phyloP scores from a whole-genome alignment of 2,329 filamentous ascomycete species.

The Berkeleyomyces rouxiae region DNA sequence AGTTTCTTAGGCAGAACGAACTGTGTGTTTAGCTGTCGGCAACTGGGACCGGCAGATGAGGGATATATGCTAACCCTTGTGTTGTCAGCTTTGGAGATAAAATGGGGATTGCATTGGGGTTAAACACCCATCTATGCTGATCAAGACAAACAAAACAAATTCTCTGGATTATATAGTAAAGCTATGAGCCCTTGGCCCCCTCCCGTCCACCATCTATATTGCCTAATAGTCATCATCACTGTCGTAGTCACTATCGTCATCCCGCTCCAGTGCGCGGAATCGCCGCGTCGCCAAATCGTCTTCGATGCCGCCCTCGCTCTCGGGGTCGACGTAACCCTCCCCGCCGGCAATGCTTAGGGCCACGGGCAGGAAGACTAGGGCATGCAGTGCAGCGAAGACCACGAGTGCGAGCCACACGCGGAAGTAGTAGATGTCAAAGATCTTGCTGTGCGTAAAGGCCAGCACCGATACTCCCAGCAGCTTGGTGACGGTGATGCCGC shows the following conservation, averaged over 20 bases:
- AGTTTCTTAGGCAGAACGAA: background rate
- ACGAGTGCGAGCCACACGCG: slow-evolving; percentile 89
- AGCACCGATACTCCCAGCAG: slow-evolving; percentile 80
- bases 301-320: slow-evolving; percentile 73
- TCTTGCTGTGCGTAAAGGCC: slow-evolving; percentile 91
- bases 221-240: background rate
- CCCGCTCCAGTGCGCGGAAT: slow-evolving; percentile 22
- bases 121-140: background rate
- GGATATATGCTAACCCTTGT: background rate
- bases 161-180: background rate
- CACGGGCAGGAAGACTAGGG: slow-evolving; percentile 81
- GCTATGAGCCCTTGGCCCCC: background rate
- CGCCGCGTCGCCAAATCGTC: slow-evolving; percentile 69
- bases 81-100: too few species aligned
- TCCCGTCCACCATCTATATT: background rate
- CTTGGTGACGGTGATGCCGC: slow-evolving; percentile 91
- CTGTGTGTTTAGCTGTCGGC: background rate
- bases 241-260: slow-evolving; percentile 8
- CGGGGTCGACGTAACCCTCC: slow-evolving; percentile 72
- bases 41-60: background rate
- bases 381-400: slow-evolving; percentile 73
- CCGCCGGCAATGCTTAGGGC: slow-evolving; percentile 74
- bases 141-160: background rate
- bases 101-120: too few species aligned
- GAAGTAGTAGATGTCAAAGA: slow-evolving; percentile 99